Evolutionary conservation across 2,329 filamentous ascomycete genomes (phyloP).

Genomic region (Scorias spongiosa): DNA sequence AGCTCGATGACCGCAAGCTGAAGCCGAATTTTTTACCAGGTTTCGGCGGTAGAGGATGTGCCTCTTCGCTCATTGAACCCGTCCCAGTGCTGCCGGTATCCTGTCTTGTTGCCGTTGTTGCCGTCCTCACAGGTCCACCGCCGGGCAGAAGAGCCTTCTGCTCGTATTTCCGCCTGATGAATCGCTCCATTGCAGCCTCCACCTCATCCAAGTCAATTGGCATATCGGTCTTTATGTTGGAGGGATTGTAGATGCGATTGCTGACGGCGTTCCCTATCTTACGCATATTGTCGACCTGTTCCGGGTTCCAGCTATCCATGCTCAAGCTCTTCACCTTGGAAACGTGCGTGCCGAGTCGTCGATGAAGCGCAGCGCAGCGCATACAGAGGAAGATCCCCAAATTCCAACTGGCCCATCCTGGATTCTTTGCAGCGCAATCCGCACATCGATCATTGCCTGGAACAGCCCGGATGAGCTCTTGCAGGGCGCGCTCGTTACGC

Average conservation of each 20-base stretch:
- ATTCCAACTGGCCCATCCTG: slow-evolving; percentile 98
- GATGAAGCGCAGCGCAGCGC: slow-evolving; percentile 88
- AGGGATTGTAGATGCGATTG: slow-evolving; percentile 80
- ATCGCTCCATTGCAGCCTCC: slow-evolving; percentile 87
- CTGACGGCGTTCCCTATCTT: slow-evolving; percentile 72
- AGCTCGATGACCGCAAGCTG: slow-evolving; percentile 52
- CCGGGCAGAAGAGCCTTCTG: slow-evolving; percentile 38
- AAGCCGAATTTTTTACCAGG: slow-evolving; percentile 46
- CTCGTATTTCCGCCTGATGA: slow-evolving; percentile 88
- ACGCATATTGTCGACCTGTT: slow-evolving; percentile 98
- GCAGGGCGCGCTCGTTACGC: slow-evolving; percentile 83
- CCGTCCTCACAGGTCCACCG: slow-evolving; percentile 15
- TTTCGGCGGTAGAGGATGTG: slow-evolving; percentile 45
- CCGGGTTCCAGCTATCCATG: slow-evolving; percentile 94
- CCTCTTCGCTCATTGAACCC: slow-evolving; percentile 36
- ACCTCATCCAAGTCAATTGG: slow-evolving; percentile 85
- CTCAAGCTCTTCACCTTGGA: slow-evolving; percentile 97
- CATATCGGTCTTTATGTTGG: slow-evolving; percentile 66
- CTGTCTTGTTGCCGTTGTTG: slow-evolving; percentile 2
- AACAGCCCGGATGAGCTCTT: slow-evolving; percentile 72
- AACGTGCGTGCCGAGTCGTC: slow-evolving; percentile 92
- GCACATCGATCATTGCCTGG: slow-evolving; percentile 88
- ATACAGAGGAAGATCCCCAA: slow-evolving; percentile 94
- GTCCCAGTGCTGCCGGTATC: slow-evolving; percentile 10
- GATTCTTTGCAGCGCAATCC: slow-evolving; percentile 82